Conservation (phyloP, 495 filamentous ascomycete genomes). For the Penicillium silybi region DNA sequence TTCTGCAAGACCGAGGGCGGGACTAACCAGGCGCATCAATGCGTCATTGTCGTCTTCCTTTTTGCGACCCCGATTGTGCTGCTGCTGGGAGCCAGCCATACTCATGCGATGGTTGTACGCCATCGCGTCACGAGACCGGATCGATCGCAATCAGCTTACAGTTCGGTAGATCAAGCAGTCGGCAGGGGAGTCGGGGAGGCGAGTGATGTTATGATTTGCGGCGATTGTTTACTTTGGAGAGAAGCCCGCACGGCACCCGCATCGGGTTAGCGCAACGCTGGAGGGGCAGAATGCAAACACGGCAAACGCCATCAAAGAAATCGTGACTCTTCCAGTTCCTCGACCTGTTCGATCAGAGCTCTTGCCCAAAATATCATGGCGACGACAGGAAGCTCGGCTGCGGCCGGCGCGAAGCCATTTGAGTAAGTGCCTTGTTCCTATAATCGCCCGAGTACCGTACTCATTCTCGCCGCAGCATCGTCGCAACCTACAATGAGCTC, state of each 20-base stretch:
- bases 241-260: constrained; percentile 29
- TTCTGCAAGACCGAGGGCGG: background rate
- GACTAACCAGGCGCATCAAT: constrained; percentile 76
- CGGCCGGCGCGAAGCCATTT: constrained; percentile 34
- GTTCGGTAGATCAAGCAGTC: constrained; percentile 1
- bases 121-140: constrained; percentile 19
- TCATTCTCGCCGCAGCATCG: constrained; percentile 43
- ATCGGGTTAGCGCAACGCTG: constrained; percentile 32
- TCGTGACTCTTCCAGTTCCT: constrained; percentile 30
- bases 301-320: constrained; percentile 37
- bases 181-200: constrained; percentile 2
- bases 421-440: constrained; percentile 33
- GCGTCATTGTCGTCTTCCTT: constrained; percentile 81
- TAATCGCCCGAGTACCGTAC: constrained; percentile 2
- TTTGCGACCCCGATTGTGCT: constrained; percentile 60
- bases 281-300: constrained; percentile 41
- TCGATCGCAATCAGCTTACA: background rate
- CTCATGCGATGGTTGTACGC: constrained; percentile 77
- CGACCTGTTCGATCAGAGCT: constrained; percentile 1
- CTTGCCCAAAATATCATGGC: constrained; percentile 29
- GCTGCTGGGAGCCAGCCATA: constrained; percentile 50
- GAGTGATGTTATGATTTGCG: constrained; percentile 25
- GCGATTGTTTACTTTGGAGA: constrained; percentile 38
- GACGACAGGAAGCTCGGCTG: constrained; percentile 18
- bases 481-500: constrained; percentile 56